Conservation (phyloP, 2,329 filamentous ascomycete species). For the Fusarium nelsonii region DNA sequence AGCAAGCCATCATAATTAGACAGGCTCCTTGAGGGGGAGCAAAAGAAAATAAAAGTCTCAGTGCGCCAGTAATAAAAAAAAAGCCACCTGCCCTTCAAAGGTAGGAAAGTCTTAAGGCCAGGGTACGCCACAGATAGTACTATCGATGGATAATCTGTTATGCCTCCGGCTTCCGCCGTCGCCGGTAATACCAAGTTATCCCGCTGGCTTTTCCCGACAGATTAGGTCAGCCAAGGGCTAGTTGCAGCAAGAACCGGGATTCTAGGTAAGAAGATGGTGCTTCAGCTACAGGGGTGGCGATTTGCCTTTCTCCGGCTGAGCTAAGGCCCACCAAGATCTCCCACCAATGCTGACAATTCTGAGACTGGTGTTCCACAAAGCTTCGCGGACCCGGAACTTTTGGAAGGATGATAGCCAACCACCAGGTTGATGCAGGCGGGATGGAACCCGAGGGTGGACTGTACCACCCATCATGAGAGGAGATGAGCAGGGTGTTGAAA, state of each 20-base stretch:
- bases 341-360: not conserved
- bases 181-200: constrained; percentile 1
- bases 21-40: not conserved
- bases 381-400: not conserved
- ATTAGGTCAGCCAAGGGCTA: constrained; percentile 3
- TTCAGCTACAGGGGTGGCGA: constrained; percentile 1
- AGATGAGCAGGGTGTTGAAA: not conserved
- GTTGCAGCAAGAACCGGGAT: not conserved
- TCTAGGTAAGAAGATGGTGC: not conserved
- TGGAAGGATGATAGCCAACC: not conserved
- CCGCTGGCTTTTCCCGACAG: not conserved
- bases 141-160: not conserved
- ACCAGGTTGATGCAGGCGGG: not conserved
- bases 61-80: not conserved
- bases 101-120: constrained; percentile 2
- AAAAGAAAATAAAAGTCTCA: constrained; percentile 6
- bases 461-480: not conserved
- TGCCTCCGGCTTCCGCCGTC: not conserved
- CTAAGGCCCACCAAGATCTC: not conserved
- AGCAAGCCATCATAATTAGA: not conserved
- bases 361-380: constrained; percentile 3
- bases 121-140: not conserved
- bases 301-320: not conserved
- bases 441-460: not conserved
- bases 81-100: not conserved